phyloP scores from a whole-genome alignment of 129 eudicot genomes.

The Pittosporum tobira region DNA sequence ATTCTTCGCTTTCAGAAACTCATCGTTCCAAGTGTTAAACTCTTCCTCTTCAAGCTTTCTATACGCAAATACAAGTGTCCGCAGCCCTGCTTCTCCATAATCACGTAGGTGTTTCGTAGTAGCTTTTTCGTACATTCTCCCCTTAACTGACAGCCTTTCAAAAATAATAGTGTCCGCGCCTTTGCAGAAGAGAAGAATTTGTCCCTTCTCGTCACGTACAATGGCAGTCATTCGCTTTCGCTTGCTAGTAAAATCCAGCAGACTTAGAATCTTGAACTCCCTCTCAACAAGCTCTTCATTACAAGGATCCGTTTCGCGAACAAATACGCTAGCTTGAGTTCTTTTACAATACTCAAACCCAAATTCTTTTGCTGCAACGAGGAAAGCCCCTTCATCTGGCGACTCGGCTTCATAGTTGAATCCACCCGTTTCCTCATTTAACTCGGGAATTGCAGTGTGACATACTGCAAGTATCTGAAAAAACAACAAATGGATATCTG shows the following conservation, averaged over 20 bases:
- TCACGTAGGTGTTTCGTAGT: slow-evolving; percentile 8
- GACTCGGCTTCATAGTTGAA: slow-evolving; percentile 49
- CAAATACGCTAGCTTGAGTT: slow-evolving; percentile 44
- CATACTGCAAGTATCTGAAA: slow-evolving; percentile 52
- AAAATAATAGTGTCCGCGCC: slow-evolving; percentile 13
- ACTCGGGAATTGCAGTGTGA: slow-evolving; percentile 53
- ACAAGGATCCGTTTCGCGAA: slow-evolving; percentile 34
- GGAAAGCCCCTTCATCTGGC: slow-evolving; percentile 50
- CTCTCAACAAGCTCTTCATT: slow-evolving; percentile 40
- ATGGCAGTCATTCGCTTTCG: slow-evolving; percentile 12
- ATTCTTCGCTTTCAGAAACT: slow-evolving; percentile 7
- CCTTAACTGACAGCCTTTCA: slow-evolving; percentile 6
- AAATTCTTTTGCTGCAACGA: slow-evolving; percentile 52
- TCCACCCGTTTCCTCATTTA: slow-evolving; percentile 30
- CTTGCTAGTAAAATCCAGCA: slow-evolving; percentile 4
- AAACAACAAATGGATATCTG: slow-evolving; percentile 31
- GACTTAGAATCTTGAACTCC: slow-evolving; percentile 16
- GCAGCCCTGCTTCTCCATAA: slow-evolving; percentile 12
- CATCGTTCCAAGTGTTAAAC: slow-evolving; percentile 5
- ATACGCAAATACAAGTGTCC: slow-evolving; percentile 9
- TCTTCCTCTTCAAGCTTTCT: background rate
- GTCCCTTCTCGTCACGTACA: slow-evolving; percentile 4
- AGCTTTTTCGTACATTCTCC: background rate
- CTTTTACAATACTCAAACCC: slow-evolving; percentile 47
- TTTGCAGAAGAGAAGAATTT: slow-evolving; percentile 6